Base-by-base conservation (phyloP, 768 basidiomycete species). In the Lactifluus pinguis region DNA sequence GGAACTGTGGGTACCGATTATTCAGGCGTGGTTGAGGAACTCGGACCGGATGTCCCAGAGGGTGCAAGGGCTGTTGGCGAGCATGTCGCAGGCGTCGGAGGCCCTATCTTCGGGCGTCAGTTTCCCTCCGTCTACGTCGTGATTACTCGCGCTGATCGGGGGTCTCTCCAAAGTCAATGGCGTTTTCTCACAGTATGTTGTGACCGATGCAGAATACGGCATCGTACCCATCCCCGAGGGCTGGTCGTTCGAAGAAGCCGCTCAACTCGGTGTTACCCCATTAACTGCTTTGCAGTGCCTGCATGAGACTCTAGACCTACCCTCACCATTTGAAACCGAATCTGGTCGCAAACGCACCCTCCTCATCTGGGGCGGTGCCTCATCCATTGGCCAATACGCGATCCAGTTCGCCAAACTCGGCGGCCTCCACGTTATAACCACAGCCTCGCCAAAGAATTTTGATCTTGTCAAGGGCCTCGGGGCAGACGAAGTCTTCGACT, bases 381-480 rank as follows among this genome's bases (percentile, higher is more conserved):
- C 72, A 15, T 69, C 70, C 17, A 72, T 76, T 49, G 77, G 77
- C 4, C 67, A 69, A 56, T 73, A 66, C 52, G 72, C 69, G 2
- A 64, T 72, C 51, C 69, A 74, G 59, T 65, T 75, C 29, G 72
- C 71, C n/a, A 66, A 67, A 41, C 59, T 70, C 7, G 60, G 69
- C 0, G 74, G 72, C 2, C 70, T 69, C 59, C 66, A 66, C 9
- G 72, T 76, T 42, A 59, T 74, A n/a, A 69, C 73, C 5, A 74
- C 74, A 2, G 71, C 75, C 2, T 76, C 74, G 9, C 67, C 72
- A 6, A 63, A 65, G 49, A 76, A 76, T 59, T 69, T 69, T 21
- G 70, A 64, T 0, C 67, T 72, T n/a, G 57, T 78, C 44, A 71
- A 68, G 48, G 58, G 67, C 1, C 64, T 72, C 5, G 78, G 78